These are phyloP conservation scores for Aspergillus sergii DNA, from an alignment of 2,329 filamentous ascomycete species.

Conservation along the genomic window DNA sequence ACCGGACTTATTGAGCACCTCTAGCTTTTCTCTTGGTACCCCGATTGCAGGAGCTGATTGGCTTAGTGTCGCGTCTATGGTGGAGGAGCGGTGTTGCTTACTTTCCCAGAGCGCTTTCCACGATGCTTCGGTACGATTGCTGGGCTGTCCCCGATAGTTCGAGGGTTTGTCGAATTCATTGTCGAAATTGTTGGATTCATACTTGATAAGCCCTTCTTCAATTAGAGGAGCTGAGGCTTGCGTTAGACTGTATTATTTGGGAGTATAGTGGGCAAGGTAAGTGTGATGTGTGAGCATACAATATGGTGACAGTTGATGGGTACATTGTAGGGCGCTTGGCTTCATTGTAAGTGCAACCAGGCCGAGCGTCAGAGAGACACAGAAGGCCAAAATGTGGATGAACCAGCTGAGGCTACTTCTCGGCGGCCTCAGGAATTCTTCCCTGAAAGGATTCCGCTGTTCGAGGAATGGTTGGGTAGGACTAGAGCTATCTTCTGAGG, in stretches of 20 bases:
- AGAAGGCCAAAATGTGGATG: not conserved
- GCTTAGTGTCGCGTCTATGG: not conserved
- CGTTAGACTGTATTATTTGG: not conserved
- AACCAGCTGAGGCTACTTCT: not conserved
- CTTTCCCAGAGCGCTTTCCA: not conserved
- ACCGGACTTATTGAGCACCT: not conserved
- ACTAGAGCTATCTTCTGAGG: not conserved
- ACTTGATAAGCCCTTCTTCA: not conserved
- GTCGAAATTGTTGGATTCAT: not conserved
- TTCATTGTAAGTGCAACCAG: not conserved
- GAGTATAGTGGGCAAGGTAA: not conserved
- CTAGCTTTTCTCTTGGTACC: not conserved
- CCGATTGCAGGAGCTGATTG: not conserved
- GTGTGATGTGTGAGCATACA: not conserved
- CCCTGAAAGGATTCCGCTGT: not conserved
- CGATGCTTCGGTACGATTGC: not conserved
- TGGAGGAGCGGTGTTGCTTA: not conserved
- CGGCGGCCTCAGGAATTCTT: not conserved
- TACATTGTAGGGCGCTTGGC: not conserved
- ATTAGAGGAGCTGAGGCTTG: not conserved
- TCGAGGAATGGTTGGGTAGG: not conserved
- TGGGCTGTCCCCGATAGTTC: not conserved
- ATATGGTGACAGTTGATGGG: not conserved
- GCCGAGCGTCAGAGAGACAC: not conserved
- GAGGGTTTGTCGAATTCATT: not conserved